Conservation (phyloP, 331 rosid species). For the Cydonia oblonga region DNA sequence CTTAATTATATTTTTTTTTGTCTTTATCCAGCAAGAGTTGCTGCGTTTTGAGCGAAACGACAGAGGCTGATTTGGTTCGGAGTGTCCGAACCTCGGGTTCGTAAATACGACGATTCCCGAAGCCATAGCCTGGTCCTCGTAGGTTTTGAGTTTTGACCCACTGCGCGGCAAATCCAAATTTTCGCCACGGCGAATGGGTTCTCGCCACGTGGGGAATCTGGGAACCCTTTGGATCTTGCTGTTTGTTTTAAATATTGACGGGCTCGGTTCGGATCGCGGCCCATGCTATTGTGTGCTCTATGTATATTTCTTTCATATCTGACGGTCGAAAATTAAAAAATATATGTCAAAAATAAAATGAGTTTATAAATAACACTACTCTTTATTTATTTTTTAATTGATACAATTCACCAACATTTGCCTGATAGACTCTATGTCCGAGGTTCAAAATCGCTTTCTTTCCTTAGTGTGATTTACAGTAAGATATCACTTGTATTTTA, state of each 20-base stretch:
- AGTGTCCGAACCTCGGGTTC: conserved; percentile 16
- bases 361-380: fast-evolving
- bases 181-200: neutral
- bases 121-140: conserved; percentile 1
- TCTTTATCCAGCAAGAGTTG: conserved; percentile 10
- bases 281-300: neutral
- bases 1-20: conserved; percentile 4
- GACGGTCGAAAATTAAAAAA: too few relatives aligned
- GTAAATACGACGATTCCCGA: conserved; percentile 16
- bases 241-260: neutral
- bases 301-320: too few relatives aligned
- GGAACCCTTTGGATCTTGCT: neutral
- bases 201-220: conserved; percentile 6
- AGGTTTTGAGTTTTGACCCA: neutral
- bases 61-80: conserved; percentile 7
- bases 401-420: too few relatives aligned
- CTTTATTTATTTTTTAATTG: too few relatives aligned
- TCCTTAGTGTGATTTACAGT: too few relatives aligned
- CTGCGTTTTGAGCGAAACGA: neutral
- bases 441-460: too few relatives aligned
- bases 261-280: neutral
- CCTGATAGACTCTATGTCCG: too few relatives aligned
- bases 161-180: conserved; percentile 44
- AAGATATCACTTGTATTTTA: too few relatives aligned
- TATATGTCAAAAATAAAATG: too few relatives aligned